Conservation (phyloP, 306 rosid species). For the Dalbergia oliveri region DNA sequence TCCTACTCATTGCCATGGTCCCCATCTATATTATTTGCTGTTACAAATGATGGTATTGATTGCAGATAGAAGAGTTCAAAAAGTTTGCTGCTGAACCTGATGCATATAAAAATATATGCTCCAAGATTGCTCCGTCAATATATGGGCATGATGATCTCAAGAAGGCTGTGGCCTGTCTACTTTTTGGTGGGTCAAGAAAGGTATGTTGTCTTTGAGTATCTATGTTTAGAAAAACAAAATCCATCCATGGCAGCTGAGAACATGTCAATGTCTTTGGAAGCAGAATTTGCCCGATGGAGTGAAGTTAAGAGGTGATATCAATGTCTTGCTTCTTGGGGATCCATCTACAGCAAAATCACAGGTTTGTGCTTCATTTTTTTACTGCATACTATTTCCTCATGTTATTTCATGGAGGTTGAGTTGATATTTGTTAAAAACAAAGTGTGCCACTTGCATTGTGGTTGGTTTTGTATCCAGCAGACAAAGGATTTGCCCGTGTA, state of each 20-base stretch:
- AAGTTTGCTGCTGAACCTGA: constrained; percentile 87
- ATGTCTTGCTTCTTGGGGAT: constrained; percentile 96
- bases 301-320: constrained; percentile 95
- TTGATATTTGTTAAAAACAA: constrained; percentile 26
- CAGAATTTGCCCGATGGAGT: constrained; percentile 98
- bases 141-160: constrained; percentile 95
- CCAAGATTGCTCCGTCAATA: constrained; percentile 94
- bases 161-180: constrained; percentile 94
- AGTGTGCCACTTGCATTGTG: not conserved
- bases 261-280: constrained; percentile 44
- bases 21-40: constrained; percentile 8
- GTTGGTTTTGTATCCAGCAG: constrained; percentile 10
- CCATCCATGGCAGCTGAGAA: constrained; percentile 16
- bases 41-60: constrained; percentile 23
- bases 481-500: constrained; percentile 26
- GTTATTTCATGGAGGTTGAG: constrained; percentile 25
- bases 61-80: constrained; percentile 93
- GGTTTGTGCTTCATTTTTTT: constrained; percentile 53
- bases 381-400: constrained; percentile 46
- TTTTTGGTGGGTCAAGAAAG: constrained; percentile 98
- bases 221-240: constrained; percentile 10
- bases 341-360: constrained; percentile 99
- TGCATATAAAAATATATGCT: constrained; percentile 83
- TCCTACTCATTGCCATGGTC: constrained; percentile 2
- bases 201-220: constrained; percentile 47